phyloP scores from a whole-genome alignment of 2,329 filamentous ascomycete species.

The Calonectria multiphialidica region DNA sequence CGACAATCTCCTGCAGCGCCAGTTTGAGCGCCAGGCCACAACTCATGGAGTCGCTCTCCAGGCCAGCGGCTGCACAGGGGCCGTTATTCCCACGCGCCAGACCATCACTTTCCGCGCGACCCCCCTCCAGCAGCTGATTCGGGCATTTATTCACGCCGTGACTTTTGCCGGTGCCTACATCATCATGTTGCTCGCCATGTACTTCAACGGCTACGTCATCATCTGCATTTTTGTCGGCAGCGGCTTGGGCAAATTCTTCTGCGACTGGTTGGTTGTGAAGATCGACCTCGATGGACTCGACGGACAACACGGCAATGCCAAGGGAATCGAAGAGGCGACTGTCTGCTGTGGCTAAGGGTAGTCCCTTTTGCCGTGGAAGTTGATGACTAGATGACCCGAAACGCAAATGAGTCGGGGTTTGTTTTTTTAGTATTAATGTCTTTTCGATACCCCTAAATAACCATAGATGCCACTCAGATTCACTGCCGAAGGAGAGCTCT shows the following conservation, averaged over 20 bases:
- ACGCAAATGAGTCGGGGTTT: background rate
- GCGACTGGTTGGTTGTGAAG: conserved; percentile 63
- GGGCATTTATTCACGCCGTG: conserved; percentile 74
- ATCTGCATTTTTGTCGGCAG: conserved; percentile 77
- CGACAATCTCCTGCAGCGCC: conserved; percentile 72
- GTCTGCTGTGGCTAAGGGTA: conserved; percentile 57
- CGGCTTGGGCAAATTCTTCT: conserved; percentile 65
- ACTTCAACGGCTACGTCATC: conserved; percentile 79
- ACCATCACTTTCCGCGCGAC: conserved; percentile 64
- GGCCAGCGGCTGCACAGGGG: conserved; percentile 34
- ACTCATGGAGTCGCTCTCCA: conserved; percentile 38
- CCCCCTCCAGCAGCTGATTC: conserved; percentile 72
- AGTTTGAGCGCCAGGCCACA: conserved; percentile 52
- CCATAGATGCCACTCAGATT: background rate
- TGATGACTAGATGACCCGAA: background rate
- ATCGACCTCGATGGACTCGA: conserved; percentile 50
- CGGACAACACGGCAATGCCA: conserved; percentile 36
- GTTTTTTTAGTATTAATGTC: background rate
- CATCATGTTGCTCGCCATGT: conserved; percentile 77
- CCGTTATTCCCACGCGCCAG: conserved; percentile 38
- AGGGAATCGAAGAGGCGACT: conserved; percentile 58
- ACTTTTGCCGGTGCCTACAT: conserved; percentile 84
- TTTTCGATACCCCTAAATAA: conserved; percentile 20
- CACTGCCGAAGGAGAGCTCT: background rate
- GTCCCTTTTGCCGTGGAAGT: background rate